Conservation (phyloP, 495 filamentous ascomycete genomes). For the Trichoderma orchidacearum region DNA sequence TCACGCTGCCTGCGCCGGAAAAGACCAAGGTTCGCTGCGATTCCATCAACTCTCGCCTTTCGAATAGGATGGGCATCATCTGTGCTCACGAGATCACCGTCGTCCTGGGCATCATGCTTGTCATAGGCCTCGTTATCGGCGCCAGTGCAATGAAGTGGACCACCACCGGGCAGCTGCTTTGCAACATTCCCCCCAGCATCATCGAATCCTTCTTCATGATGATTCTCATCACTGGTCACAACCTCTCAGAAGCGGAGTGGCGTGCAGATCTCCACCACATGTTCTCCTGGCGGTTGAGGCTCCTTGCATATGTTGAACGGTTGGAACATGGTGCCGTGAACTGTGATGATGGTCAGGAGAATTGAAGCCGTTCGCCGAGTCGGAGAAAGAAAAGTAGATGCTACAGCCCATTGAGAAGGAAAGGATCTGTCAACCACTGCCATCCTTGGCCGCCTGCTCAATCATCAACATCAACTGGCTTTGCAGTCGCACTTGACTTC, state of each 20-base stretch:
- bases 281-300: background rate
- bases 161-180: constrained; percentile 23
- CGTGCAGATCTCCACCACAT: background rate
- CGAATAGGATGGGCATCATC: constrained; percentile 9
- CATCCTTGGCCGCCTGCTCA: too few relatives aligned
- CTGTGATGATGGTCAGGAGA: background rate
- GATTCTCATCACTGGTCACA: constrained; percentile 24
- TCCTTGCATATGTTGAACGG: background rate
- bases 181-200: constrained; percentile 26
- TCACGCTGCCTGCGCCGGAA: background rate
- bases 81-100: constrained; percentile 4
- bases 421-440: too few relatives aligned
- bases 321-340: background rate
- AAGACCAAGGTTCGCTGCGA: background rate
- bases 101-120: constrained; percentile 7
- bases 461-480: too few relatives aligned
- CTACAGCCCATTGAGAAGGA: too few relatives aligned
- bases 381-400: too few relatives aligned
- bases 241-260: constrained; percentile 4
- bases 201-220: constrained; percentile 27
- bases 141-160: constrained; percentile 23
- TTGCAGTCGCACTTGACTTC: too few relatives aligned
- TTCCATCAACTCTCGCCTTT: constrained; percentile 7
- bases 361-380: too few relatives aligned
- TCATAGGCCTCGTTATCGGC: constrained; percentile 12